Evolutionary conservation across 192 early-diverging fungal genomes (phyloP).

Genomic region (Gaertneriomyces sp.): DNA sequence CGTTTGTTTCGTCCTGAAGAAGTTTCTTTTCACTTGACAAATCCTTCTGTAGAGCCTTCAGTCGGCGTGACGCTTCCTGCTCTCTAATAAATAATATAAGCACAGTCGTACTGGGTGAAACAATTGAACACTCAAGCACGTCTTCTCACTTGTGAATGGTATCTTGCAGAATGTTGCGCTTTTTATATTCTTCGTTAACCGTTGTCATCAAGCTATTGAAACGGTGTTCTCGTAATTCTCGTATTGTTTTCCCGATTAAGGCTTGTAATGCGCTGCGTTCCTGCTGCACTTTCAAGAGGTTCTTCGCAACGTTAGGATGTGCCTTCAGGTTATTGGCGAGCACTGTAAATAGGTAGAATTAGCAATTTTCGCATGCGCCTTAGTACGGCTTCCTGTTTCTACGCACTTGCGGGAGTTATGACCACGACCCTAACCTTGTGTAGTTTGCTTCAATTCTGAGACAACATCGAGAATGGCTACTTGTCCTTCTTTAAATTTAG

Average conservation of each 20-base stretch:
- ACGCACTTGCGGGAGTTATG: background rate
- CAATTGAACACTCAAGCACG: background rate
- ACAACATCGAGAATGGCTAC: conserved; percentile 38
- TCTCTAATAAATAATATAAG: conserved; percentile 11
- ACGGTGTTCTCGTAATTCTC: conserved; percentile 46
- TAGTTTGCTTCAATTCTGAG: conserved; percentile 34
- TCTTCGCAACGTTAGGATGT: conserved; percentile 45
- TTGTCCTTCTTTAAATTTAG: conserved; percentile 44
- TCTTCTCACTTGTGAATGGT: conserved; percentile 48
- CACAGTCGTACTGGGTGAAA: background rate
- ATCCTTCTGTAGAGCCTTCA: conserved; percentile 51
- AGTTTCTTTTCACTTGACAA: conserved; percentile 48
- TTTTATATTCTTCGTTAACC: conserved; percentile 57
- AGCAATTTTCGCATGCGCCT: conserved; percentile 2
- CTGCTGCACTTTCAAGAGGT: conserved; percentile 52
- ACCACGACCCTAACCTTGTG: conserved; percentile 28
- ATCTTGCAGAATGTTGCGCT: conserved; percentile 55
- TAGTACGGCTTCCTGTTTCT: background rate
- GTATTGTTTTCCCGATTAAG: conserved; percentile 40
- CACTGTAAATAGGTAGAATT: conserved; percentile 15
- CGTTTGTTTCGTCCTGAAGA: conserved; percentile 54
- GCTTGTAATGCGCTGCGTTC: conserved; percentile 49
- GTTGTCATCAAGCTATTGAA: conserved; percentile 48
- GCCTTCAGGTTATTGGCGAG: conserved; percentile 30
- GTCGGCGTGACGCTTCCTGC: conserved; percentile 46